Evolutionary conservation across 768 basidiomycete species (phyloP).

Genomic region (Lentinus tigrinus): DNA sequence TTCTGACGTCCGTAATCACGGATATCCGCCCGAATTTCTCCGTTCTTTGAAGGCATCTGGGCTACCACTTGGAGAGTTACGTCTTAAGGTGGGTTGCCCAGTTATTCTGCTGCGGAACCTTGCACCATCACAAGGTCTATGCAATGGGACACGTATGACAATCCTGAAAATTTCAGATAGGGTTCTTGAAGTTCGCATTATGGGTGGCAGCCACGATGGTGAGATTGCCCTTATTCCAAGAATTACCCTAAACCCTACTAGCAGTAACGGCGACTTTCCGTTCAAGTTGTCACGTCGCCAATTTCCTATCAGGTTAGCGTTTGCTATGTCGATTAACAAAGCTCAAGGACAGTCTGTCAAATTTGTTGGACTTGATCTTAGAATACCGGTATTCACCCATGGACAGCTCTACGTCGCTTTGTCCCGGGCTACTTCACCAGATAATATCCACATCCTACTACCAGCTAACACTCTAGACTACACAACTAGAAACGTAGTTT

Average conservation of each 20-base stretch:
- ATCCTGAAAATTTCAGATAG: slow-evolving; percentile 24
- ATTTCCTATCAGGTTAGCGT: slow-evolving; percentile 44
- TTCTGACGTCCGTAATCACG: not conserved
- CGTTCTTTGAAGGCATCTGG: slow-evolving; percentile 35
- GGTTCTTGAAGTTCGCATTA: slow-evolving; percentile 35
- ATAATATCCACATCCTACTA: slow-evolving; percentile 29
- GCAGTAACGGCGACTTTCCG: slow-evolving; percentile 27
- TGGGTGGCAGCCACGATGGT: slow-evolving; percentile 38
- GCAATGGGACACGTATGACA: slow-evolving; percentile 37
- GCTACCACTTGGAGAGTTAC: slow-evolving; percentile 33
- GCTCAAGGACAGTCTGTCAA: slow-evolving; percentile 47
- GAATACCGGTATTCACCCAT: slow-evolving; percentile 38
- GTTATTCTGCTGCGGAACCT: slow-evolving; percentile 47
- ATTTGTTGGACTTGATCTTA: slow-evolving; percentile 41
- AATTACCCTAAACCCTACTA: slow-evolving; percentile 29
- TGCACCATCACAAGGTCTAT: slow-evolving; percentile 30
- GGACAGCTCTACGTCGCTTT: slow-evolving; percentile 47
- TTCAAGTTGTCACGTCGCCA: slow-evolving; percentile 32
- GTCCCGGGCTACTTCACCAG: slow-evolving; percentile 33
- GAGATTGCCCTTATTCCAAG: slow-evolving; percentile 31
- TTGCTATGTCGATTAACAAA: slow-evolving; percentile 32
- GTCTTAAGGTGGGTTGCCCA: slow-evolving; percentile 23
- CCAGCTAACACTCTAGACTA: not conserved
- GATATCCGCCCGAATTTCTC: slow-evolving; percentile 18
- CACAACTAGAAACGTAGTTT: not conserved